phyloP scores from a whole-genome alignment of 192 early-diverging fungal genomes.

The Dissophora ornata region DNA sequence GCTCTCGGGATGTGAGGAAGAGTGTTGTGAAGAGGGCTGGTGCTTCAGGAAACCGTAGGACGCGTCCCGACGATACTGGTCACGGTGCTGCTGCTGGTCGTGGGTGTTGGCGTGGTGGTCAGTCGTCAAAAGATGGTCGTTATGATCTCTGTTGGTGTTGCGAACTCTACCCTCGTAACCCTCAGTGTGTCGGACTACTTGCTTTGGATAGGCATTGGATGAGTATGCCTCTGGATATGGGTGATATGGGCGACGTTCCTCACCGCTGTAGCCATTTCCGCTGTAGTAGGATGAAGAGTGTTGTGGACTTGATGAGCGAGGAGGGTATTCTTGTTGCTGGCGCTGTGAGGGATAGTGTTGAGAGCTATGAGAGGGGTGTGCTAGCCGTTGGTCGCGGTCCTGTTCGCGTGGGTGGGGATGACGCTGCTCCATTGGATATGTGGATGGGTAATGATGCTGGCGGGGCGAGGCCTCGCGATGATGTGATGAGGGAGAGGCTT shows the following conservation, averaged over 20 bases:
- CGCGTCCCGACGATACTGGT: constrained; percentile 26
- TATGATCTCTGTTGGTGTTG: constrained; percentile 49
- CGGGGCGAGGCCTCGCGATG: constrained; percentile 1
- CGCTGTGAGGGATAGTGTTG: constrained; percentile 14
- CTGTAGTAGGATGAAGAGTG: not conserved
- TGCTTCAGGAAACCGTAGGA: constrained; percentile 34
- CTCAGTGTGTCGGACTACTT: constrained; percentile 34
- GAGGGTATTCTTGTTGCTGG: constrained; percentile 16
- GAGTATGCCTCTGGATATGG: constrained; percentile 19
- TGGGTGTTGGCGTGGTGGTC: constrained; percentile 26
- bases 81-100: constrained; percentile 42
- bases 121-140: constrained; percentile 42
- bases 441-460: constrained; percentile 18
- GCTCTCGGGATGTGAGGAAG: constrained; percentile 2
- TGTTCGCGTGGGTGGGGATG: not conserved
- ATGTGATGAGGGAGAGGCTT: constrained; percentile 2
- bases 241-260: constrained; percentile 21
- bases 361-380: constrained; percentile 11
- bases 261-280: not conserved
- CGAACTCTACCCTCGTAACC: constrained; percentile 49
- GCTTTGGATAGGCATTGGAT: constrained; percentile 1
- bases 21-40: constrained; percentile 16
- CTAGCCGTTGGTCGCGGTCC: constrained; percentile 5
- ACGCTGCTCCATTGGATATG: constrained; percentile 29
- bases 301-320: constrained; percentile 16